These are phyloP conservation scores for Vigna hirtella DNA, from an alignment of 306 rosid species.

Conservation along the genomic window DNA sequence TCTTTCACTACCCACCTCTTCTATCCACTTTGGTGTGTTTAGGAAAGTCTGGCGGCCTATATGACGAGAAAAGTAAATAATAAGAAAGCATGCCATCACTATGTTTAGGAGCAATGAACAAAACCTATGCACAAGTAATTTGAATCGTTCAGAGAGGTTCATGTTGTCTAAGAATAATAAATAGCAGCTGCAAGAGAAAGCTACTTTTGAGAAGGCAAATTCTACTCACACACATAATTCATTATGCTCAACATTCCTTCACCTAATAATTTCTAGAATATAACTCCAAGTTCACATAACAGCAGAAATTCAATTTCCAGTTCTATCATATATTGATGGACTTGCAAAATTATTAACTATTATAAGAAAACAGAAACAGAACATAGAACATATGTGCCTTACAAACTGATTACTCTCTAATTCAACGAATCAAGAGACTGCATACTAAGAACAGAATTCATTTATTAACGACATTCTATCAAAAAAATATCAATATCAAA, in stretches of 20 bases:
- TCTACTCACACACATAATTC: slow-evolving; percentile 4
- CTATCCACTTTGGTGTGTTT: no score
- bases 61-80: no score
- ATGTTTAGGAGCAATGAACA: no score
- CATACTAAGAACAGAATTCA: slow-evolving; percentile 4
- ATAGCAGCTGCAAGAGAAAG: slow-evolving; percentile 19
- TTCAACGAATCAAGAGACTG: slow-evolving; percentile 16
- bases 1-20: slow-evolving; percentile 90
- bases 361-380: slow-evolving; percentile 21
- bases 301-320: slow-evolving; percentile 16
- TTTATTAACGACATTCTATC: no score
- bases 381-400: background rate
- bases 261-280: slow-evolving; percentile 23
- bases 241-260: slow-evolving; percentile 9
- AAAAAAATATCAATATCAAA: no score
- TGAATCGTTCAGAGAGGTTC: slow-evolving; percentile 35
- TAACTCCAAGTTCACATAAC: slow-evolving; percentile 7
- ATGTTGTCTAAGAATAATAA: slow-evolving; percentile 25
- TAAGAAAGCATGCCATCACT: no score
- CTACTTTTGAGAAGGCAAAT: slow-evolving; percentile 25
- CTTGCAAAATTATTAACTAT: slow-evolving; percentile 16
- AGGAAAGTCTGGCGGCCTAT: slow-evolving; percentile 67
- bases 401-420: slow-evolving; percentile 14
- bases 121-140: slow-evolving; percentile 21
- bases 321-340: slow-evolving; percentile 1